Base-by-base conservation (phyloP, 1,284 basidiomycete genomes). In the Ustilago vetiveriae region DNA sequence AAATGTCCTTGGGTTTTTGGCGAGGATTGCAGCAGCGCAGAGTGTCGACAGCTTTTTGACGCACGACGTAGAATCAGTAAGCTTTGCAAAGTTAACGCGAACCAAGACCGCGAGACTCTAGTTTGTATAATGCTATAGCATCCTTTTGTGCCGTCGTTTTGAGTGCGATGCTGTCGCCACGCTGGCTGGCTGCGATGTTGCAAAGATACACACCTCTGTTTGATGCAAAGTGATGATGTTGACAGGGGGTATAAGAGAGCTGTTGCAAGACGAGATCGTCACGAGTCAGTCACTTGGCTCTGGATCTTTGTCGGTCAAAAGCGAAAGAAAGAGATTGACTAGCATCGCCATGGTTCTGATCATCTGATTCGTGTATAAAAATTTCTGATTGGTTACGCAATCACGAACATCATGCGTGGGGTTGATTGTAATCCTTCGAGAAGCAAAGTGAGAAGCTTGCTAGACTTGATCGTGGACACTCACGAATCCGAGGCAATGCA, bases 41-140 rank as follows among this genome's bases (percentile, higher is more conserved):
- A n/a, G n/a, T n/a, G n/a, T n/a, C n/a, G n/a, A n/a, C n/a, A n/a
- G n/a, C n/a, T n/a, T 8, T 26, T 27, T 21, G 45, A 21, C 45
- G 17, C 22, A 37, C 53, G 51, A 66, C 49, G 53, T 54, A 56
- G 57, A 67, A 67, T 67, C 64, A 67, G 64, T 39, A 67, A 67
- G 64, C 64, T 54, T 55, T 53, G 50, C 52, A 37, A 59, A 56
- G 52, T 73, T 76, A 76, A 73, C 75, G 75, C 75, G 75, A 76
- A 76, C 52, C 64, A 71, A 60, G 71, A 64, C 68, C 75, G 75
- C 75, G 75, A 76, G 75, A 76, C 75, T 76, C 75, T 76, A 76
- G 75, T 76, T 76, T 76, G 54, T 56, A 68, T 46, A 62, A 69
- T 69, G 59, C 59, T 63, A 47, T 63, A 59, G 54, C 66, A 69